phyloP scores from a whole-genome alignment of 768 basidiomycete species.

The Boletus eberwhitei region DNA sequence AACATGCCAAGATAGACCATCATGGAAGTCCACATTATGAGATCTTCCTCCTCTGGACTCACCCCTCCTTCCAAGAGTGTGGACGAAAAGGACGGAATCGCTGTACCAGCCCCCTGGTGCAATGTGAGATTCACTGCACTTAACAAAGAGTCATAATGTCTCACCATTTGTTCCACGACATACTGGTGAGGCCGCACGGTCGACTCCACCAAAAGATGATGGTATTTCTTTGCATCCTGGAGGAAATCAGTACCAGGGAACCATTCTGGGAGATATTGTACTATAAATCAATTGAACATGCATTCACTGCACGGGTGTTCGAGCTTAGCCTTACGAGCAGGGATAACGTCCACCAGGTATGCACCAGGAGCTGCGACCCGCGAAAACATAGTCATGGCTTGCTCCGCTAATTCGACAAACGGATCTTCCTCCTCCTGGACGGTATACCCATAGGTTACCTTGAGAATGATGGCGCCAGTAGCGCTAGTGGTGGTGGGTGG shows the following conservation, averaged over 20 bases:
- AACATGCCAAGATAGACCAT: conserved; percentile 11
- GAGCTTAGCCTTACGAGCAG: conserved; percentile 10
- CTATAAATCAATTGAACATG: conserved; percentile 12
- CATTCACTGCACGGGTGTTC: background rate
- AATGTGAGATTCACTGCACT: background rate
- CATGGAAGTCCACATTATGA: conserved; percentile 20
- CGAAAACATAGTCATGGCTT: conserved; percentile 18
- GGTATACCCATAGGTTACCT: conserved; percentile 40
- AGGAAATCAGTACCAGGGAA: conserved; percentile 36
- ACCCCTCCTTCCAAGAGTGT: conserved; percentile 10
- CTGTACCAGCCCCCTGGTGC: conserved; percentile 15
- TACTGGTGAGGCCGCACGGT: conserved; percentile 43
- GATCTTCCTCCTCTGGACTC: conserved; percentile 16
- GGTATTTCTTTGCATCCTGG: conserved; percentile 26
- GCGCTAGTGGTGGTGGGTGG: conserved; percentile 1
- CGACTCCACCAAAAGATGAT: conserved; percentile 32
- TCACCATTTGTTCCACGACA: conserved; percentile 47
- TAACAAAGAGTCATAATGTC: background rate
- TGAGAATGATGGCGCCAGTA: conserved; percentile 32
- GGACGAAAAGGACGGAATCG: conserved; percentile 19
- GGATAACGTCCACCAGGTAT: conserved; percentile 24
- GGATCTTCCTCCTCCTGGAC: conserved; percentile 35
- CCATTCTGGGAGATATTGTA: conserved; percentile 34
- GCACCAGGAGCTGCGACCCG: conserved; percentile 2
- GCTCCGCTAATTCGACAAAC: conserved; percentile 31